Evolutionary conservation across 441 rosid genomes (phyloP), one percentile per base, ranked within the genome.

Genomic region (Aquilaria agallochum): DNA sequence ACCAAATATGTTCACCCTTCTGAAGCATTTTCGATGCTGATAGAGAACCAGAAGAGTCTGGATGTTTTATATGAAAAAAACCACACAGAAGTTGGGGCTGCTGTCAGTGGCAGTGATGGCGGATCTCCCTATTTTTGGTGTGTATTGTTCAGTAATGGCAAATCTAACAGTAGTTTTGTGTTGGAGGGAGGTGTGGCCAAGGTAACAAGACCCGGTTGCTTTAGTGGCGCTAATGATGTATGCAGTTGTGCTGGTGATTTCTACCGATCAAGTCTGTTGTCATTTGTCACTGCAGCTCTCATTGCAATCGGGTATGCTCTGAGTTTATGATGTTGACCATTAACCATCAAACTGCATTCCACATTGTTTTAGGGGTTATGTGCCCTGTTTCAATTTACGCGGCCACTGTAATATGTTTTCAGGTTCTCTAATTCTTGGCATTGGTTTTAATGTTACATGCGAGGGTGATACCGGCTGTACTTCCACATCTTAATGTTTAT

Each of bases 121-220:
- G 89, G 92, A 10, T 70, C 83, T 56, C 89, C 89, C 20, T 83
- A 77, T 58, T 88, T 88, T 76, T 88, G 92, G 92, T 82, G 95
- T 60, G 85, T 85, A 48, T 61, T 88, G 76, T 85, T 88, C 77
- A 83, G 95, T 73, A 83, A 72, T 44, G 92, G 92, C 14, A 80
- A 66, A 65, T 32, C 20, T 9, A 85, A 83, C 55, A 67, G 80
- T 45, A 85, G 95, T 80, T 85, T 81, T 67, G 72, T 72, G 59
- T 50, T 67, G 1, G 81, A 79, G 60, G 83, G 70, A 40, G 89
- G 92, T 11, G 85, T 55, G 50, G 80, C 88, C 36, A 88, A 83
- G 80, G 60, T 76, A 54, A 42, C 83, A 40, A 73, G 50, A 58
- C 82, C 88, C 0, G 92, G 95, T 0, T 88, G 95, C 80, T 88